Evolutionary conservation across 441 rosid genomes (phyloP).

Genomic region (Sinapis alba): DNA sequence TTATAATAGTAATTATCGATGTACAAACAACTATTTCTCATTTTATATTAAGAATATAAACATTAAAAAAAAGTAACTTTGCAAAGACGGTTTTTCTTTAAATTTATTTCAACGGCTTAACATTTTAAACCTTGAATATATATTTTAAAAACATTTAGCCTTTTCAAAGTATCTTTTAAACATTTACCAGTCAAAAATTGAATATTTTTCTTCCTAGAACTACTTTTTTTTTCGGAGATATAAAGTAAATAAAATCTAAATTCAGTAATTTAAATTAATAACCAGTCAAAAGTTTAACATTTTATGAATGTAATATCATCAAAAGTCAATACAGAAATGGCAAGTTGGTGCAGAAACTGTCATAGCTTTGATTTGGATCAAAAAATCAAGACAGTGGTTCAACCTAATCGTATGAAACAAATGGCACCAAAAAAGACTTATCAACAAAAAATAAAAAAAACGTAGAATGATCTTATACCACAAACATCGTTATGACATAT

Average conservation of each 20-base stretch:
- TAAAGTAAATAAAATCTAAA: background rate
- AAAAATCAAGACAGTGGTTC: constrained; percentile 4
- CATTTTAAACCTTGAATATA: background rate
- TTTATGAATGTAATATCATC: background rate
- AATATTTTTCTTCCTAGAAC: background rate
- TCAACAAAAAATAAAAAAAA: background rate
- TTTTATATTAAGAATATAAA: background rate
- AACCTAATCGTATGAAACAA: constrained; percentile 15
- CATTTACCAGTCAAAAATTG: background rate
- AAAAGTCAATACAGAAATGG: background rate
- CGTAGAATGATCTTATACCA: background rate
- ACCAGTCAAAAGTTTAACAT: background rate
- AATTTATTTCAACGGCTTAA: background rate
- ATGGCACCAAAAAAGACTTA: constrained; percentile 12
- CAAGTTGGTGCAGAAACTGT: background rate
- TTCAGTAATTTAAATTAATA: background rate
- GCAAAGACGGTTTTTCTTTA: background rate
- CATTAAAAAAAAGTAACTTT: background rate
- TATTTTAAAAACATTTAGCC: background rate
- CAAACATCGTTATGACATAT: background rate
- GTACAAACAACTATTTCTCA: background rate
- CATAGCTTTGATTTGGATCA: background rate
- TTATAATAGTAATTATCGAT: background rate
- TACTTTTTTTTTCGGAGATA: background rate
- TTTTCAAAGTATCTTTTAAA: background rate